These are phyloP conservation scores for Flaveria bidentis DNA, from an alignment of 129 eudicot species.

Conservation along the genomic window DNA sequence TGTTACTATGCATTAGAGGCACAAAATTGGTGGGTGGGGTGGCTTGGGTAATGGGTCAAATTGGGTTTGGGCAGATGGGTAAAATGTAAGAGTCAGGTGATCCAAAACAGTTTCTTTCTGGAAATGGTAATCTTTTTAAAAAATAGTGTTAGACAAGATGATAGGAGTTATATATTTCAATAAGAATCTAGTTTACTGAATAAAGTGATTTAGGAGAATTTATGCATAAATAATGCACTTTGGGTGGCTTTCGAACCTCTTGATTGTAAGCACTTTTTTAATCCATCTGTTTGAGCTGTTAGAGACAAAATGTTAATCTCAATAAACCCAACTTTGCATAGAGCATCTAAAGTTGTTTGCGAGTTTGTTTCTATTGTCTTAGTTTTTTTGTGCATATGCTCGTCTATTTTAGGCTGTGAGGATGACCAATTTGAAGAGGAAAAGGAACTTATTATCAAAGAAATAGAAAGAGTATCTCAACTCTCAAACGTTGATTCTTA, in stretches of 20 bases:
- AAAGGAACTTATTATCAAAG: conserved; percentile 88
- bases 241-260: background rate
- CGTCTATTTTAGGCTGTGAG: conserved; percentile 62
- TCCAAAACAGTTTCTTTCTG: background rate
- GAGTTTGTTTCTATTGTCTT: background rate
- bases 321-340: conserved; percentile 1
- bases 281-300: background rate
- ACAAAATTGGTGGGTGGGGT: background rate
- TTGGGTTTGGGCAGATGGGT: background rate
- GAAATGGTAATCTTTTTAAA: background rate
- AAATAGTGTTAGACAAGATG: background rate
- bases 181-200: background rate
- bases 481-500: conserved; percentile 57
- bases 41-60: background rate
- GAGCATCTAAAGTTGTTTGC: background rate
- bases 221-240: background rate
- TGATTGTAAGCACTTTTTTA: background rate
- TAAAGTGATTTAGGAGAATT: background rate
- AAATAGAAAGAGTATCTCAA: conserved; percentile 81
- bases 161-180: background rate
- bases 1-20: background rate
- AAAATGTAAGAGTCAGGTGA: background rate
- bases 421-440: conserved; percentile 98
- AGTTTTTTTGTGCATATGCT: conserved; percentile 15
- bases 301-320: background rate